A percentile compares a stretch with the other conserved stretches of the same genome.
Conservation (phyloP, 208 protist species). For the Polymyxa betae region DNA sequence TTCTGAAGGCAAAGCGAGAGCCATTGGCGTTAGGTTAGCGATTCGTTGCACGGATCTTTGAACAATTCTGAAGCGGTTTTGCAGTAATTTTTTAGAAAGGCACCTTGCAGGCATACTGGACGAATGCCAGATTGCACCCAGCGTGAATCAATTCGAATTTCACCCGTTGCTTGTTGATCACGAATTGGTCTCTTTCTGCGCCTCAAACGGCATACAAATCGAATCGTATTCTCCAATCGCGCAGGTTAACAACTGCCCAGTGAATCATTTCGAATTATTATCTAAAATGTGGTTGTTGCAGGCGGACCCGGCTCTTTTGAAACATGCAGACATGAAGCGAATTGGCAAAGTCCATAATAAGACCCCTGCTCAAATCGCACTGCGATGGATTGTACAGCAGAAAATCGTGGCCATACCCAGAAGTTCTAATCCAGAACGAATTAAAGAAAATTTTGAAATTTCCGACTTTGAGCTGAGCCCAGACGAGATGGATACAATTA, state of each 20-base stretch:
- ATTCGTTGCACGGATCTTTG: neutral
- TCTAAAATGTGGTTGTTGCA: neutral
- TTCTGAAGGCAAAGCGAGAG: neutral
- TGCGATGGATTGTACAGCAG: slow-evolving; percentile 72
- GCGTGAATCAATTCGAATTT: neutral
- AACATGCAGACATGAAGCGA: neutral
- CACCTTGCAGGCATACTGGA: neutral
- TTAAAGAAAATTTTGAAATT: slow-evolving; percentile 83
- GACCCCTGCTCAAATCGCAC: slow-evolving; percentile 60
- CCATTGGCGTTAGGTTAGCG: neutral
- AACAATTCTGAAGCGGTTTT: neutral
- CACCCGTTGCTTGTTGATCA: neutral
- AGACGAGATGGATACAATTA: slow-evolving; percentile 76
- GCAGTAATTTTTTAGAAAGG: neutral
- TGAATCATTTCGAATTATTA: neutral
- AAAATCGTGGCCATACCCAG: slow-evolving; percentile 78
- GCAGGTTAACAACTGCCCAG: neutral
- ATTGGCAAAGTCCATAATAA: slow-evolving; percentile 58
- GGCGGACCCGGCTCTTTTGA: neutral
- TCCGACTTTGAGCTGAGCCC: slow-evolving; percentile 82
- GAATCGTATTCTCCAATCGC: neutral
- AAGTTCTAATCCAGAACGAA: slow-evolving; percentile 76
- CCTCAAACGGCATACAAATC: neutral
- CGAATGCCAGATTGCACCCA: neutral
- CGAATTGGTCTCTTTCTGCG: neutral